Evolutionary conservation across 1,284 basidiomycete genomes (phyloP).

Genomic region (Apiotrichum veenhuisii): DNA sequence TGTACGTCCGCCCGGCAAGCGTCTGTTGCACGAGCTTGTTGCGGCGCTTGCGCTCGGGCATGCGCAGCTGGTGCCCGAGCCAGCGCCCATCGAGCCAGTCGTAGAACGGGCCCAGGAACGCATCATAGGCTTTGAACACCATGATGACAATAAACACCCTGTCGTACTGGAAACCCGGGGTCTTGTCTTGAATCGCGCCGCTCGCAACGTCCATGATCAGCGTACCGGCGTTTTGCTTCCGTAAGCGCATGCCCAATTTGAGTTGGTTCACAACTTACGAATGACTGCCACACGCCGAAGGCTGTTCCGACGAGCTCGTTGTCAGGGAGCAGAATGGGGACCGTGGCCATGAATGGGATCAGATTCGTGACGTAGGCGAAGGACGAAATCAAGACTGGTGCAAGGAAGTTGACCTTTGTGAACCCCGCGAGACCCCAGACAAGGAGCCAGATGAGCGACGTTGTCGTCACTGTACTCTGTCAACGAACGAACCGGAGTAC

Average conservation of each 20-base stretch:
- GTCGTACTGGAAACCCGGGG: slow-evolving; percentile 37
- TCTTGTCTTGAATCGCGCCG: slow-evolving; percentile 50
- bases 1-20: background rate
- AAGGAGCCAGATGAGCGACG: slow-evolving; percentile 39
- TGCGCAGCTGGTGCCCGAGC: slow-evolving; percentile 42
- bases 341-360: slow-evolving; percentile 48
- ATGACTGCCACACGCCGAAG: slow-evolving; percentile 51
- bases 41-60: slow-evolving; percentile 26
- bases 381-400: slow-evolving; percentile 46
- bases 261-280: slow-evolving; percentile 16
- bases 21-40: slow-evolving; percentile 6
- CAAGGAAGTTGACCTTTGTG: slow-evolving; percentile 48
- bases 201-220: slow-evolving; percentile 47
- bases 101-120: slow-evolving; percentile 45
- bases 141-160: slow-evolving; percentile 50
- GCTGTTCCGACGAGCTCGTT: slow-evolving; percentile 50
- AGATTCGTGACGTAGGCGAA: slow-evolving; percentile 23
- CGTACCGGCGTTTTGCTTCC: slow-evolving; percentile 6
- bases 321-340: slow-evolving; percentile 48
- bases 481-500: background rate
- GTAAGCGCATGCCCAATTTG: background rate
- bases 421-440: slow-evolving; percentile 49
- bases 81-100: slow-evolving; percentile 37
- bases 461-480: background rate
- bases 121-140: slow-evolving; percentile 49